A percentile compares a stretch with the other conserved stretches of the same genome.
These are phyloP conservation scores for Juglanconis oblonga DNA, from an alignment of 2,329 filamentous ascomycete genomes.

Conservation along the genomic window DNA sequence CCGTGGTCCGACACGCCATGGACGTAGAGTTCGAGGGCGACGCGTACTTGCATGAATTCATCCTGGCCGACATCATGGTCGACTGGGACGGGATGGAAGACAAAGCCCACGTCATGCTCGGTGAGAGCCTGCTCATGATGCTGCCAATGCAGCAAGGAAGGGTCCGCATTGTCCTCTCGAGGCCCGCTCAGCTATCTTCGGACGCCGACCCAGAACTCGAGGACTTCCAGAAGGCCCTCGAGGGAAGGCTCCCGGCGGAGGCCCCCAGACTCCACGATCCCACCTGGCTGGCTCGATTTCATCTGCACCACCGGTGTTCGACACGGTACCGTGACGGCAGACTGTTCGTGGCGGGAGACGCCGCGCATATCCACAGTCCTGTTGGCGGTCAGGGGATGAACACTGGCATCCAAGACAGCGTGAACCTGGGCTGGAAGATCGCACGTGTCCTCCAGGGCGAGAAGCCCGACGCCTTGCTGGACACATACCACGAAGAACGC, in stretches of 20 bases:
- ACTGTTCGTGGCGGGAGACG: conserved; percentile 55
- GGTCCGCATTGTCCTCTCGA: conserved; percentile 24
- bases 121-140: conserved; percentile 33
- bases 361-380: conserved; percentile 54
- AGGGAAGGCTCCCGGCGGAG: conserved; percentile 27
- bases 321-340: conserved; percentile 42
- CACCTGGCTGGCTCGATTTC: conserved; percentile 32
- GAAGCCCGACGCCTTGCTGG: conserved; percentile 36
- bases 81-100: conserved; percentile 6
- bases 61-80: conserved; percentile 40
- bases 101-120: conserved; percentile 24
- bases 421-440: conserved; percentile 55
- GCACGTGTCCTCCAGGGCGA: conserved; percentile 2
- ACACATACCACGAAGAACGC: conserved; percentile 47
- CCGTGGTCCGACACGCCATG: conserved; percentile 37
- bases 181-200: conserved; percentile 10
- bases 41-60: conserved; percentile 40
- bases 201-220: conserved; percentile 25
- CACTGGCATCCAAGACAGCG: conserved; percentile 50
- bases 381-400: conserved; percentile 58
- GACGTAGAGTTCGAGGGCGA: conserved; percentile 38
- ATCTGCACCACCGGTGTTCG: conserved; percentile 41
- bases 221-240: conserved; percentile 31
- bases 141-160: conserved; percentile 29
- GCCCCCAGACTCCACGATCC: conserved; percentile 8